A percentile compares a stretch with the other conserved stretches of the same genome.
Conservation (phyloP, 306 rosid genomes). For the Cucurbita moschata region DNA sequence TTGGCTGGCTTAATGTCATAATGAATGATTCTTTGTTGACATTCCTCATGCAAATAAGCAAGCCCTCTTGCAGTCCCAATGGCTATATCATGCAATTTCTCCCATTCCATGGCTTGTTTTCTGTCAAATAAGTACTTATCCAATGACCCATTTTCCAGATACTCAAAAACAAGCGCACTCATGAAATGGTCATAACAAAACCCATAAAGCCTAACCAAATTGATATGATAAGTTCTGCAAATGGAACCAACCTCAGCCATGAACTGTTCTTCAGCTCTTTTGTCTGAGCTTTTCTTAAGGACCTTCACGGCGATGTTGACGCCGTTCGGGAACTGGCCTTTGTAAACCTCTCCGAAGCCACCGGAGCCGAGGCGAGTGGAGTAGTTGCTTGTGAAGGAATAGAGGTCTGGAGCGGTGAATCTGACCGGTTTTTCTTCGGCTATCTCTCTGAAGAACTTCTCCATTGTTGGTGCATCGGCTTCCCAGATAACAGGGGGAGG, state of each 20-base stretch:
- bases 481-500: too few species aligned
- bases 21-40: conserved; percentile 31
- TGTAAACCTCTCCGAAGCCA: conserved; percentile 33
- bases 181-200: conserved; percentile 25
- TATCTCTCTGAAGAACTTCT: neutral
- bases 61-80: conserved; percentile 34
- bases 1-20: conserved; percentile 51
- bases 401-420: neutral
- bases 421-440: neutral
- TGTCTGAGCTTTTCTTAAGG: conserved; percentile 11
- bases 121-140: conserved; percentile 21
- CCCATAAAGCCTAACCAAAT: conserved; percentile 24
- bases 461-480: neutral
- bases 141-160: conserved; percentile 36
- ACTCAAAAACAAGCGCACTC: conserved; percentile 38
- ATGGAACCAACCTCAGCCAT: conserved; percentile 26
- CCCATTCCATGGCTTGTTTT: conserved; percentile 8
- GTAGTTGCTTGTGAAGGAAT: conserved; percentile 1
- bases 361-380: conserved; percentile 21
- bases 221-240: conserved; percentile 25
- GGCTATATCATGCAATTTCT: conserved; percentile 34
- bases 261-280: conserved; percentile 26
- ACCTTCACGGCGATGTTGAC: conserved; percentile 31
- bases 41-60: conserved; percentile 35
- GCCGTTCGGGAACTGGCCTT: conserved; percentile 23